Conservation (phyloP, 2,329 filamentous ascomycete species). For the Triangularia setosa region DNA sequence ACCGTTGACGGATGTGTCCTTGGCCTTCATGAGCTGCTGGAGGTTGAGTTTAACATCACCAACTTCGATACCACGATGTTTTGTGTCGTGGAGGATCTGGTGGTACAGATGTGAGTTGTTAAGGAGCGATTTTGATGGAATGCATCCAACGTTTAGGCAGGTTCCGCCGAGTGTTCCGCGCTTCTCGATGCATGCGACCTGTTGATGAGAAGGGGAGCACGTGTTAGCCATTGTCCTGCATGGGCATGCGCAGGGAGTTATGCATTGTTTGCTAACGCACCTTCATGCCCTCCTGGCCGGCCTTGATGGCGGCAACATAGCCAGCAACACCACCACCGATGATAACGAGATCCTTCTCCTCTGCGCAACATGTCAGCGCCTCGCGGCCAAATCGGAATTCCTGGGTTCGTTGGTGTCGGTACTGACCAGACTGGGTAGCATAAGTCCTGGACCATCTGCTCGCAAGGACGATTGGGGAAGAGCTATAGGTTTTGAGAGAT, state of each 20-base stretch:
- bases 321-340: slow-evolving; percentile 97
- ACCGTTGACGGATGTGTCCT: slow-evolving; percentile 82
- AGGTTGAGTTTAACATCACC: slow-evolving; percentile 96
- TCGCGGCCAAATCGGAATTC: slow-evolving; percentile 41
- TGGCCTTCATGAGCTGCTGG: slow-evolving; percentile 94
- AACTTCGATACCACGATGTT: slow-evolving; percentile 95
- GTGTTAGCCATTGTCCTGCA: slow-evolving; percentile 5
- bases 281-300: slow-evolving; percentile 94
- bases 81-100: slow-evolving; percentile 93
- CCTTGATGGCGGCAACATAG: slow-evolving; percentile 99
- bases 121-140: slow-evolving; percentile 97
- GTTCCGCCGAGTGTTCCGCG: slow-evolving; percentile 91
- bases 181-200: slow-evolving; percentile 99
- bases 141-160: slow-evolving; percentile 98
- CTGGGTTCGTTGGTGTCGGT: slow-evolving; percentile 2
- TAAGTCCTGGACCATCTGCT: slow-evolving; percentile 56
- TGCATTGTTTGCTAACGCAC: slow-evolving; percentile 43
- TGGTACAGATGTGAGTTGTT: slow-evolving; percentile 99
- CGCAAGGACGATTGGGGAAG: slow-evolving; percentile 47
- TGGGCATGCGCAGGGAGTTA: neutral
- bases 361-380: slow-evolving; percentile 45
- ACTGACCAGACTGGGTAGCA: slow-evolving; percentile 55
- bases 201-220: neutral
- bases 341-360: slow-evolving; percentile 95
- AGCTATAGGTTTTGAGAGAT: slow-evolving; percentile 33